Percentiles rank a stretch among this genome's conserved stretches.
Conservation (phyloP, 106 monocot species). For the Allium sativum region DNA sequence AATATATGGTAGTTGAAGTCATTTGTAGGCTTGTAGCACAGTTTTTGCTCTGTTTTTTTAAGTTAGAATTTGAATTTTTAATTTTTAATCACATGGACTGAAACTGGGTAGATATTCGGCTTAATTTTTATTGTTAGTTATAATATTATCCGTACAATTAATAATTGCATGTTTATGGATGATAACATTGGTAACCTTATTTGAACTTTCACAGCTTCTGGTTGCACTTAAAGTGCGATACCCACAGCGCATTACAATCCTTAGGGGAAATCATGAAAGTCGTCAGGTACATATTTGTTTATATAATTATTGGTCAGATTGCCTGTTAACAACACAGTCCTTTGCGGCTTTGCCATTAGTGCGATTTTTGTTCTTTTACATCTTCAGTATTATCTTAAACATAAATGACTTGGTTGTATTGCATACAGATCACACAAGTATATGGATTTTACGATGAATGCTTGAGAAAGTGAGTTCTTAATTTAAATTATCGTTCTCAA, state of each 20-base stretch:
- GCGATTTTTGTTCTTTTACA: slow-evolving; percentile 5
- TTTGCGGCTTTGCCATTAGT: background rate
- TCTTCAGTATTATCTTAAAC: too few species aligned
- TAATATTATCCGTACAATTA: too few species aligned
- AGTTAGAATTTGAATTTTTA: too few species aligned
- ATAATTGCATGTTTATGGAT: background rate
- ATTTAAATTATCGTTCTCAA: background rate
- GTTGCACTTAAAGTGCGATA: slow-evolving; percentile 93
- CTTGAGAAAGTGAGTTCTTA: slow-evolving; percentile 74
- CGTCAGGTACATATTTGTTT: slow-evolving; percentile 53
- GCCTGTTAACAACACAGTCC: background rate
- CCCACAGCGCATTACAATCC: slow-evolving; percentile 89
- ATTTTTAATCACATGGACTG: too few species aligned
- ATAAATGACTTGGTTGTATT: too few species aligned
- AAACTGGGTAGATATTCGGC: too few species aligned
- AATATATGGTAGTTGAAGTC: too few species aligned
- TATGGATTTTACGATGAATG: slow-evolving; percentile 99
- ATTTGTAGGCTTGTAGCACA: too few species aligned
- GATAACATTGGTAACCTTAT: background rate
- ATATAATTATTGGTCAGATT: background rate
- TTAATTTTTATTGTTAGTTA: too few species aligned
- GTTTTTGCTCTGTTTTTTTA: too few species aligned
- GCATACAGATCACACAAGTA: slow-evolving; percentile 93
- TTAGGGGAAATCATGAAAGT: slow-evolving; percentile 95
- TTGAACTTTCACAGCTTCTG: slow-evolving; percentile 46